Evolutionary conservation across 2,329 filamentous ascomycete species (phyloP).

Genomic region (Fusarium illudens): DNA sequence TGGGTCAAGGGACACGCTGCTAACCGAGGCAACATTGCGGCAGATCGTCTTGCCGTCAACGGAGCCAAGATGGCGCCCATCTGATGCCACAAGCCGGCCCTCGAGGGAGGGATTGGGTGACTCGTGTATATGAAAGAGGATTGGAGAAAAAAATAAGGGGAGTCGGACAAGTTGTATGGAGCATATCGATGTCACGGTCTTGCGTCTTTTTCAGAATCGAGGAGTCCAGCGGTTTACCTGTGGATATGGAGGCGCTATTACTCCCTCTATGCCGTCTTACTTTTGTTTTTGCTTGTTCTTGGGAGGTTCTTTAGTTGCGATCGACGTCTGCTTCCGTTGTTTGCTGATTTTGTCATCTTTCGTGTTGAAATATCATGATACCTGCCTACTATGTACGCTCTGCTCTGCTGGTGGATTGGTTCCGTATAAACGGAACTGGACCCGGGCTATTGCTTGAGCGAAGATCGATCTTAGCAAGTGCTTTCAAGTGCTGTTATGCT

Average conservation of each 20-base stretch:
- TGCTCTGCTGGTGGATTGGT: background rate
- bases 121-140: background rate
- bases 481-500: background rate
- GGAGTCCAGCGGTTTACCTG: conserved; percentile 9
- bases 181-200: conserved; percentile 5
- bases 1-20: conserved; percentile 91
- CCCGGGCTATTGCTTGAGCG: background rate
- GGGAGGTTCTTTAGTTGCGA: background rate
- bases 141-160: background rate
- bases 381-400: background rate
- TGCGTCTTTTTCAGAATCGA: conserved; percentile 8
- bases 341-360: conserved; percentile 2
- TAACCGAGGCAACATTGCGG: conserved; percentile 78
- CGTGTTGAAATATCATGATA: conserved; percentile 9
- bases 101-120: background rate
- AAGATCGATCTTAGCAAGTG: background rate
- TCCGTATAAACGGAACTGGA: conserved; percentile 5
- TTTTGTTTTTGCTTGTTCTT: background rate
- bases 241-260: background rate
- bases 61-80: conserved; percentile 46
- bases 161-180: background rate
- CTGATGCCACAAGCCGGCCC: background rate
- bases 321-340: background rate
- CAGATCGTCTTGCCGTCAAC: conserved; percentile 77
- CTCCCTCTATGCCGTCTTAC: background rate